Base-by-base conservation (phyloP, 2,329 filamentous ascomycete species). In the Aschersonia sp. region DNA sequence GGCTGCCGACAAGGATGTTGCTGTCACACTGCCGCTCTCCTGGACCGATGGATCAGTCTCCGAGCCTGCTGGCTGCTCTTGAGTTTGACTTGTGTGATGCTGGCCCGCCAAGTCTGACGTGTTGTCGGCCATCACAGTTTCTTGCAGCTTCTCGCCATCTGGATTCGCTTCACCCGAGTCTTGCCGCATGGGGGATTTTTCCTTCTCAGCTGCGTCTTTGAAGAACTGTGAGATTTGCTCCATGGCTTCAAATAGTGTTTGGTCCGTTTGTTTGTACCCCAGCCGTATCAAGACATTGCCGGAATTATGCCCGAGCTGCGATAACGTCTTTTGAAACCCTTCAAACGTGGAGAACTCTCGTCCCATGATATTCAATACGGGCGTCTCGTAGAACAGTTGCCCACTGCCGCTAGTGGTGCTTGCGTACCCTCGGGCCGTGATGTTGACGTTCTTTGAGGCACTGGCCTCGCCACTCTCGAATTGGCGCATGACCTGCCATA, bases 401-500 rank as follows among this genome's bases (percentile, higher is more conserved):
- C 89, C 90, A 33, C 83, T 78, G 11, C 75, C 75, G 8, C 62
- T 70, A 39, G 64, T 68, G 12, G 74, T 75, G 51, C 78, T 73
- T 0, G 87, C 82, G n/a, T 84, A 73, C 2, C 82, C 87, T 51
- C 89, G 75, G 11, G 82, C 87, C 0, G 92, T 97, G 55, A 98
- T 78, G 61, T 96, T 96, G 54, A 86, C 68, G 48, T 71, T 78
- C 47, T 66, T 71, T 7, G 73, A 74, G 49, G 72, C 71, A 45
- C 72, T 79, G n/a, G 77, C 76, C 30, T 77, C 75, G 35, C 77
- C 81, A 53, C 83, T 83, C 65, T 98, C 92, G 54, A 97, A 94
- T 60, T 92, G 87, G 50, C 92, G 83, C 49, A 98, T 62, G 31
- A 97, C 72, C 55, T 87, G 78, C 92, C 92, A 98, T 64, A 98